Evolutionary conservation across 108 stramenopile genomes (phyloP).

Genomic region (Epithemia pelagica): DNA sequence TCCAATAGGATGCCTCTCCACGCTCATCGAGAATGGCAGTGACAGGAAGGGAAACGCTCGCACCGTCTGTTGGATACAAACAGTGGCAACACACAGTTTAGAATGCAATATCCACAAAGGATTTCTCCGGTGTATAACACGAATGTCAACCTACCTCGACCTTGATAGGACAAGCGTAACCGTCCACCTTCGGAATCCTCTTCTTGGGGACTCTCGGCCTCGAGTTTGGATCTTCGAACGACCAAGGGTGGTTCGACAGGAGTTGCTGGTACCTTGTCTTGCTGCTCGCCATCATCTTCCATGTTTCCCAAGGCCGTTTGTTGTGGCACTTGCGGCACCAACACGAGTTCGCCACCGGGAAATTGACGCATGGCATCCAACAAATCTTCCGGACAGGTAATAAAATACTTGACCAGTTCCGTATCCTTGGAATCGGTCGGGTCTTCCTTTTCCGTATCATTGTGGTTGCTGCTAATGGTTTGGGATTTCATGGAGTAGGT

Average conservation of each 20-base stretch:
- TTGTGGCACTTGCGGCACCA: neutral
- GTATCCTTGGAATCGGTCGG: neutral
- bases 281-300: neutral
- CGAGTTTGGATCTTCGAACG: too few species aligned
- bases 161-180: neutral
- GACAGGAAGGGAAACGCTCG: neutral
- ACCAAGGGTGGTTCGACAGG: too few species aligned
- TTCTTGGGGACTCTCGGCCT: neutral
- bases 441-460: too few species aligned
- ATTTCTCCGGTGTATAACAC: too few species aligned
- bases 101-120: too few species aligned
- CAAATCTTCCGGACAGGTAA: neutral
- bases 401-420: neutral
- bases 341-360: neutral
- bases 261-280: too few species aligned
- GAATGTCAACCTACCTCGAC: neutral
- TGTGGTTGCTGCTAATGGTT: neutral
- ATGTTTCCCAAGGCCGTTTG: neutral
- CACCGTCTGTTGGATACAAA: neutral
- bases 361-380: neutral
- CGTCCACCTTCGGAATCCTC: neutral
- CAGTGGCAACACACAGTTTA: too few species aligned
- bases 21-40: neutral
- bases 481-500: neutral
- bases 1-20: neutral